Evolutionary conservation across 2,329 filamentous ascomycete species (phyloP).

Genomic region (Rhinocladiella mackenziei): DNA sequence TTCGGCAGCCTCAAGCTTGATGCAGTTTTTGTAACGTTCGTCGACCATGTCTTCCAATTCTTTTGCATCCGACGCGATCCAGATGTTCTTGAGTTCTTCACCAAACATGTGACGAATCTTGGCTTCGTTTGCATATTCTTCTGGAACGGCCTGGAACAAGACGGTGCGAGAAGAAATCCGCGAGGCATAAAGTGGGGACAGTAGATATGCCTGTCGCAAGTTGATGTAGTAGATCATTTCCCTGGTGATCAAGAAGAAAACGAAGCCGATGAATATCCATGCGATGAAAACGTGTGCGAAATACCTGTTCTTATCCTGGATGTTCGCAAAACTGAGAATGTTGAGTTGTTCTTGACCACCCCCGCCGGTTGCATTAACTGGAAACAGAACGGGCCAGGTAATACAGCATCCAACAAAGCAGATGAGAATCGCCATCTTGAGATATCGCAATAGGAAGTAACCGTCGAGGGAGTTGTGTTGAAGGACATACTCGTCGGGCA

Average conservation of each 20-base stretch:
- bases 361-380: constrained; percentile 80
- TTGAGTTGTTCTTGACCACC: constrained; percentile 64
- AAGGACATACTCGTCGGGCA: constrained; percentile 72
- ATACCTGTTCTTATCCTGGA: constrained; percentile 63
- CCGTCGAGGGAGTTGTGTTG: constrained; percentile 90
- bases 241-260: constrained; percentile 81
- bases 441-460: constrained; percentile 83
- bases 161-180: constrained; percentile 88
- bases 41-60: constrained; percentile 76
- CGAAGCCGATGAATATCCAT: constrained; percentile 79
- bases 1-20: constrained; percentile 81
- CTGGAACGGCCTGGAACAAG: constrained; percentile 79
- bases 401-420: constrained; percentile 79
- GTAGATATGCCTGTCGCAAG: constrained; percentile 83
- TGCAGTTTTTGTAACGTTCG: constrained; percentile 72
- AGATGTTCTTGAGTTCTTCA: constrained; percentile 73
- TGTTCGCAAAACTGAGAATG: constrained; percentile 73
- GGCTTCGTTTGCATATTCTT: constrained; percentile 70
- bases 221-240: constrained; percentile 92
- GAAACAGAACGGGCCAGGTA: constrained; percentile 84
- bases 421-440: constrained; percentile 73
- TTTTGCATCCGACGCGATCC: constrained; percentile 73
- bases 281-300: constrained; percentile 78
- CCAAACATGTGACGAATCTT: constrained; percentile 78
- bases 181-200: constrained; percentile 77